phyloP scores from a whole-genome alignment of 139 green algal genomes.

The Micractinium conductrix region DNA sequence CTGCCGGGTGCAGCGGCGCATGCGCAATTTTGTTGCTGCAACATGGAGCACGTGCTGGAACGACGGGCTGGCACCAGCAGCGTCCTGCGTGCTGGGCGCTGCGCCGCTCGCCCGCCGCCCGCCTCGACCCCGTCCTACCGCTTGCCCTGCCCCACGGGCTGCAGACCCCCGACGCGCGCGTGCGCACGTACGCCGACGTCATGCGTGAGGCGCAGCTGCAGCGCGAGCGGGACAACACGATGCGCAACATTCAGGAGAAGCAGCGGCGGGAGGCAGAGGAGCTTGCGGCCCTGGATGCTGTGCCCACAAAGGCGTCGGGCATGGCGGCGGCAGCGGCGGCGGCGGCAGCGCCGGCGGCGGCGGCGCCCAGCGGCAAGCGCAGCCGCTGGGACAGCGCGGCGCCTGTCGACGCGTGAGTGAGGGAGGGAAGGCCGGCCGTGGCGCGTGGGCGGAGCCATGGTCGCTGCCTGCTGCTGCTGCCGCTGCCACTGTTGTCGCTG shows the following conservation, averaged over 20 bases:
- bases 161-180: conserved; percentile 58
- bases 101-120: too few relatives aligned
- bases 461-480: neutral
- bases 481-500: neutral
- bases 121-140: too few relatives aligned
- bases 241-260: conserved; percentile 85
- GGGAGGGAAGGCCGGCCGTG: neutral
- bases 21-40: too few relatives aligned
- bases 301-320: conserved; percentile 64
- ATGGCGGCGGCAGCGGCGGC: conserved; percentile 41
- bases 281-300: conserved; percentile 30
- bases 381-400: conserved; percentile 87
- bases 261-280: conserved; percentile 43
- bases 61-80: too few relatives aligned
- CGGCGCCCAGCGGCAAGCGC: conserved; percentile 61
- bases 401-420: conserved; percentile 33
- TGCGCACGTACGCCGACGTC: conserved; percentile 89
- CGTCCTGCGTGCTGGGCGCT: too few relatives aligned
- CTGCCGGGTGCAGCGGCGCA: too few relatives aligned
- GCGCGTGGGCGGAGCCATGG: neutral
- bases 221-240: conserved; percentile 92
- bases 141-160: neutral
- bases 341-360: conserved; percentile 34
- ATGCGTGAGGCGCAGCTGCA: conserved; percentile 86
- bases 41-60: too few relatives aligned